phyloP scores from a whole-genome alignment of 306 rosid genomes.

The Corylus heterophylla region DNA sequence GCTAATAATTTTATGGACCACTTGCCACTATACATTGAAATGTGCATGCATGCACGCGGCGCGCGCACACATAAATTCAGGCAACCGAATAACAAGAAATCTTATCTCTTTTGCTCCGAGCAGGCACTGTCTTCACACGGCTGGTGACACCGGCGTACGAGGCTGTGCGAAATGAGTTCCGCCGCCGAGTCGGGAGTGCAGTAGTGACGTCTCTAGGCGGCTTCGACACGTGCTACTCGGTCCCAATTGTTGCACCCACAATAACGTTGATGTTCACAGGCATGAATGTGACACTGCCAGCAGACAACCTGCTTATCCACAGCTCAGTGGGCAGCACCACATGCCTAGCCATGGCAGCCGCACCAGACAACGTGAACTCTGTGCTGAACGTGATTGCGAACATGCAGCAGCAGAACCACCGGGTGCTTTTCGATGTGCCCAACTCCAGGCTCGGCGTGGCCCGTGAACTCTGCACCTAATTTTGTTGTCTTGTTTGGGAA shows the following conservation, averaged over 20 bases:
- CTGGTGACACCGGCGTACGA: constrained; percentile 68
- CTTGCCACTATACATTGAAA: not conserved
- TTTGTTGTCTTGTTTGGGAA: constrained; percentile 10
- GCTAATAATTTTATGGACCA: not conserved
- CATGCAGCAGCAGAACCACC: constrained; percentile 95
- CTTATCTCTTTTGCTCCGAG: not conserved
- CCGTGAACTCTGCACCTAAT: constrained; percentile 74
- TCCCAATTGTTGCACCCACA: constrained; percentile 67
- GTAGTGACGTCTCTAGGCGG: constrained; percentile 71
- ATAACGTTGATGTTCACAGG: constrained; percentile 82
- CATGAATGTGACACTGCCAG: constrained; percentile 82
- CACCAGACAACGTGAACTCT: constrained; percentile 83
- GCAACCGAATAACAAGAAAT: too few species aligned
- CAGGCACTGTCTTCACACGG: constrained; percentile 90
- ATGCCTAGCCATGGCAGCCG: constrained; percentile 82
- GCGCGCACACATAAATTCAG: too few species aligned
- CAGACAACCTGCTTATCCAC: constrained; percentile 71
- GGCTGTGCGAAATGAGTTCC: constrained; percentile 73
- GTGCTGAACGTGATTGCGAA: constrained; percentile 90
- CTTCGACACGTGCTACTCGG: constrained; percentile 82
- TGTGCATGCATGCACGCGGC: too few species aligned
- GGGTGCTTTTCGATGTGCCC: constrained; percentile 75
- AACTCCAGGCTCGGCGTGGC: constrained; percentile 82
- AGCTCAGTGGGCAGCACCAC: constrained; percentile 68
- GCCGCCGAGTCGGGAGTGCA: constrained; percentile 50